phyloP scores from a whole-genome alignment of 176 grass and related monocot genomes.

The Aegilops longissima region DNA sequence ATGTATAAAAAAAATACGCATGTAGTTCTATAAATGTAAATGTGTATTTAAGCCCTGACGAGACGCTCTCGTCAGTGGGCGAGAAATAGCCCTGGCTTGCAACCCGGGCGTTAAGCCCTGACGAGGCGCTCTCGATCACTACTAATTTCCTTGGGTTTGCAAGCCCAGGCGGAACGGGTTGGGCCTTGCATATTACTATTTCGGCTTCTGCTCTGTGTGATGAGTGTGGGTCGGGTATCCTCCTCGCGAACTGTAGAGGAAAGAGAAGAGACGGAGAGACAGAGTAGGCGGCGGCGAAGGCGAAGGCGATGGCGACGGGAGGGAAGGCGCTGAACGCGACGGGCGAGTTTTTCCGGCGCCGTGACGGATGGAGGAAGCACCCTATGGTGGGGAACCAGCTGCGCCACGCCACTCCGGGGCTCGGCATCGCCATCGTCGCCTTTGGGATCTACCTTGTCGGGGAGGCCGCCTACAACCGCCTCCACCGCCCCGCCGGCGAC shows the following conservation, averaged over 20 bases:
- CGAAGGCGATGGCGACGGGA: constrained; percentile 45
- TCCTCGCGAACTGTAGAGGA: neutral
- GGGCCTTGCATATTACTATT: no score
- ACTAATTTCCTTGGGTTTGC: no score
- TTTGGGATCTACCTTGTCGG: constrained; percentile 92
- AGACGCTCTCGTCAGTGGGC: no score
- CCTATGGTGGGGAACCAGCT: constrained; percentile 78
- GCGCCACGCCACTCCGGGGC: constrained; percentile 73
- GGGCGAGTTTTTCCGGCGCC: constrained; percentile 90
- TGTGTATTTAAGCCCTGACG: no score
- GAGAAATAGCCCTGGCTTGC: no score
- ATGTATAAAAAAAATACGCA: no score
- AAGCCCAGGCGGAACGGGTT: no score
- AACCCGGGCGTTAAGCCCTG: no score
- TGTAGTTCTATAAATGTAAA: no score
- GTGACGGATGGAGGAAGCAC: constrained; percentile 91
- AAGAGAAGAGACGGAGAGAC: neutral
- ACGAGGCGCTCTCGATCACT: no score
- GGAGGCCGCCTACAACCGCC: constrained; percentile 77
- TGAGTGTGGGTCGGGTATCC: neutral
- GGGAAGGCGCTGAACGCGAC: constrained; percentile 65
- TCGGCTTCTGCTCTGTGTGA: no score
- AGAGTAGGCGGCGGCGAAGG: neutral
- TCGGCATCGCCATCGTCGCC: constrained; percentile 94
- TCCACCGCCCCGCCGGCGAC: constrained; percentile 46